Evolutionary conservation across 1,284 basidiomycete species (phyloP).

Genomic region (Trichosporon coremiiforme): DNA sequence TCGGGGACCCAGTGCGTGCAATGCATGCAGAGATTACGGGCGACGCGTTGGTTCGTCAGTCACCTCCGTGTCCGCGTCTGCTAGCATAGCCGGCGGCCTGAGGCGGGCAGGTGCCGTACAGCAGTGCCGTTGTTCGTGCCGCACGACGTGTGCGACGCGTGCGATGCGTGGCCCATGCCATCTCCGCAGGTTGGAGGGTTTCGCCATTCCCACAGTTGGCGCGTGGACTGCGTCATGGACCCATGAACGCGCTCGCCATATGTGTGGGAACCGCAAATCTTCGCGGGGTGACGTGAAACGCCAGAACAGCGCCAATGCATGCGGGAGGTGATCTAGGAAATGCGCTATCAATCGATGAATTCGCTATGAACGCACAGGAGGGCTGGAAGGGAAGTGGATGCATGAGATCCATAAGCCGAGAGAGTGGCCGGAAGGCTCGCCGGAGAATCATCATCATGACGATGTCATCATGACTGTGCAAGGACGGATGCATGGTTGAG

Average conservation of each 20-base stretch:
- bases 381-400: background rate
- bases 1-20: background rate
- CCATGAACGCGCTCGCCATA: background rate
- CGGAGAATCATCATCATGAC: conserved; percentile 3
- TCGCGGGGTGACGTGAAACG: conserved; percentile 1
- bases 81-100: background rate
- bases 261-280: conserved; percentile 12
- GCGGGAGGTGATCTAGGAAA: conserved; percentile 8
- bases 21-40: background rate
- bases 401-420: background rate
- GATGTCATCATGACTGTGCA: background rate
- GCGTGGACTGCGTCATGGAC: background rate
- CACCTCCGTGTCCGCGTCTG: background rate
- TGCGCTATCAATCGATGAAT: background rate
- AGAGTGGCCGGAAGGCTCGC: background rate
- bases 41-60: conserved; percentile 11
- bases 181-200: background rate
- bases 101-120: background rate
- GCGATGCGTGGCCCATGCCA: background rate
- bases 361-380: background rate
- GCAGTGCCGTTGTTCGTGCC: background rate
- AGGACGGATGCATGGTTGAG: background rate
- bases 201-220: background rate
- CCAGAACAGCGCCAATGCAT: background rate
- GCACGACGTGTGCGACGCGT: background rate